A percentile compares a stretch with the other conserved stretches of the same genome.
Conservation (phyloP, 1,284 basidiomycete species). For the Ustilago cynodontis region DNA sequence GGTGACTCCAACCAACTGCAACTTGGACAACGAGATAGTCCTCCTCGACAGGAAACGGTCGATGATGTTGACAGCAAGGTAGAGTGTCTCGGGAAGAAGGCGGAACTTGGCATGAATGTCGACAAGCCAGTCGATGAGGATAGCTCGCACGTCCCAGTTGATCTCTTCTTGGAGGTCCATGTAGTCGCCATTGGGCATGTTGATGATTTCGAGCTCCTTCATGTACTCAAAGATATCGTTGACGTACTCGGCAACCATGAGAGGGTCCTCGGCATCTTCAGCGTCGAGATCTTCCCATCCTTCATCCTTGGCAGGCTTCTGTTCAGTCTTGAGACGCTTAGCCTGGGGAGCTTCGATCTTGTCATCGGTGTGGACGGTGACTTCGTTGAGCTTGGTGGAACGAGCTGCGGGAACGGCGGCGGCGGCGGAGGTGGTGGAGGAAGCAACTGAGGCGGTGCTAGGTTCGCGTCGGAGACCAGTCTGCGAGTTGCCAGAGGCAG, state of each 20-base stretch:
- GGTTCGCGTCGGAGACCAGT: slow-evolving; percentile 37
- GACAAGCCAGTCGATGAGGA: slow-evolving; percentile 96
- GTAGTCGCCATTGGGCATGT: slow-evolving; percentile 68
- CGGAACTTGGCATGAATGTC: slow-evolving; percentile 95
- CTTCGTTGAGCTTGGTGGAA: slow-evolving; percentile 48
- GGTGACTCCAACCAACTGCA: slow-evolving; percentile 94
- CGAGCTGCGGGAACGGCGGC: slow-evolving; percentile 13
- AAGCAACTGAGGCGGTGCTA: slow-evolving; percentile 17
- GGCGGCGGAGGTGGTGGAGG: background rate
- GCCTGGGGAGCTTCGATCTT: slow-evolving; percentile 52
- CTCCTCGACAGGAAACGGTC: slow-evolving; percentile 94
- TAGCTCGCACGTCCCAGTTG: slow-evolving; percentile 76
- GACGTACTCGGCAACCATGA: slow-evolving; percentile 98
- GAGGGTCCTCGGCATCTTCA: slow-evolving; percentile 91
- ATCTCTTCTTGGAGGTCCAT: slow-evolving; percentile 66
- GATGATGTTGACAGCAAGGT: slow-evolving; percentile 93
- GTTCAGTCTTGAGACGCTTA: slow-evolving; percentile 55
- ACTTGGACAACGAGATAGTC: slow-evolving; percentile 88
- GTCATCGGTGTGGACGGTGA: slow-evolving; percentile 32
- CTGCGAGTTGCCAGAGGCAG: slow-evolving; percentile 42
- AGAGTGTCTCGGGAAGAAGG: slow-evolving; percentile 93
- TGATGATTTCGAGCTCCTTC: slow-evolving; percentile 76
- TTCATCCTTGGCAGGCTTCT: slow-evolving; percentile 71
- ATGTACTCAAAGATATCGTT: slow-evolving; percentile 93
- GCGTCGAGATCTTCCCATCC: slow-evolving; percentile 88